phyloP scores from a whole-genome alignment of 2,329 filamentous ascomycete genomes.

The Pestalotiopsis fici region DNA sequence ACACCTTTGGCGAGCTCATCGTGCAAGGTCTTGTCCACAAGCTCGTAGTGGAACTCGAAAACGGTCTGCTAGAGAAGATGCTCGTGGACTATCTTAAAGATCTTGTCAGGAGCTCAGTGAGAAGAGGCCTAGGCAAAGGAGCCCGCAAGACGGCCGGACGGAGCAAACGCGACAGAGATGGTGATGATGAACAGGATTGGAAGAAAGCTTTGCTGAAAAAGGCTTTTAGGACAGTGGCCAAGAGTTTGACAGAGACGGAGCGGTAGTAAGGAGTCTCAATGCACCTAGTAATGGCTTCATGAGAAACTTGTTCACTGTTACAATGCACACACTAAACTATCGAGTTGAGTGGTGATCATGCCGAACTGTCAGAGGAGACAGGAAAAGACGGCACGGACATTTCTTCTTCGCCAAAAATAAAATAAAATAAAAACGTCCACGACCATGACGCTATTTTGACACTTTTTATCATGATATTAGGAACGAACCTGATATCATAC shows the following conservation, averaged over 20 bases:
- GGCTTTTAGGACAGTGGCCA: background rate
- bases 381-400: too few relatives aligned
- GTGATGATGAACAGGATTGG: constrained; percentile 3
- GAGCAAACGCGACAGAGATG: background rate
- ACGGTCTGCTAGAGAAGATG: constrained; percentile 8
- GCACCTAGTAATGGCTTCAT: too few relatives aligned
- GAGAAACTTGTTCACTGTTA: too few relatives aligned
- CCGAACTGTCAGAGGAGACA: too few relatives aligned
- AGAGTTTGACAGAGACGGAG: background rate
- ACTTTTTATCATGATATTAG: too few relatives aligned
- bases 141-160: background rate
- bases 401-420: too few relatives aligned
- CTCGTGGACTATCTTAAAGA: constrained; percentile 9
- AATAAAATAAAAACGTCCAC: too few relatives aligned
- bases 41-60: constrained; percentile 7
- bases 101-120: constrained; percentile 1
- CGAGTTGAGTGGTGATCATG: too few relatives aligned
- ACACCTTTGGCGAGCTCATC: constrained; percentile 6
- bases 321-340: too few relatives aligned
- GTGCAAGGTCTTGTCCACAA: constrained; percentile 1
- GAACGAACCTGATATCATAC: too few relatives aligned
- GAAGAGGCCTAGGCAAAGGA: background rate
- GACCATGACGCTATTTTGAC: too few relatives aligned
- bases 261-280: background rate
- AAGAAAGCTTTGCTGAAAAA: constrained; percentile 9